phyloP scores from a whole-genome alignment of 805 yeast species.

The Metschnikowia amazonensis region DNA sequence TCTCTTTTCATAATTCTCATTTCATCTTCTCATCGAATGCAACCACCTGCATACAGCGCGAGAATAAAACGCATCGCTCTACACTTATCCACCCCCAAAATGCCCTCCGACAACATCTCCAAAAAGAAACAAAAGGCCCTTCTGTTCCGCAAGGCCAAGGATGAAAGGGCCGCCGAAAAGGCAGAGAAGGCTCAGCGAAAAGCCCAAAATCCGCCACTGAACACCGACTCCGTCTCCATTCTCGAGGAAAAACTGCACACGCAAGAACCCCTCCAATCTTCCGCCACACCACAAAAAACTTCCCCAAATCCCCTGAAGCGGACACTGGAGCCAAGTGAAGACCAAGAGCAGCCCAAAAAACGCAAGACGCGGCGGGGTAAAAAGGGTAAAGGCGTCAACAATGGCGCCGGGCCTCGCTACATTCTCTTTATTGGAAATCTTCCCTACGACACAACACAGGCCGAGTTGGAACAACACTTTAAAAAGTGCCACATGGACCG shows the following conservation, averaged over 20 bases:
- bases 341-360: constrained; percentile 47
- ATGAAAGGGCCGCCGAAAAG: constrained; percentile 35
- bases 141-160: constrained; percentile 47
- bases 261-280: too few species aligned
- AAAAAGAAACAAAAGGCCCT: constrained; percentile 64
- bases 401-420: constrained; percentile 61
- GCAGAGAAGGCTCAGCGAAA: constrained; percentile 32
- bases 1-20: too few species aligned
- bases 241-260: too few species aligned
- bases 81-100: neutral
- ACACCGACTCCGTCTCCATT: too few species aligned
- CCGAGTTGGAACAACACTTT: constrained; percentile 68
- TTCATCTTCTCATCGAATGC: too few species aligned
- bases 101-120: constrained; percentile 44
- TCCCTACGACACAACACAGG: constrained; percentile 65
- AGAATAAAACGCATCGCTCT: neutral
- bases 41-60: neutral
- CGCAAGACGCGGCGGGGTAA: constrained; percentile 77
- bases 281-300: too few species aligned
- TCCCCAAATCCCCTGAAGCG: too few species aligned
- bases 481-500: constrained; percentile 67
- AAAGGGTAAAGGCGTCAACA: constrained; percentile 56
- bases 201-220: constrained; percentile 18
- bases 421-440: constrained; percentile 87
- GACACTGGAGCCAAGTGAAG: too few species aligned